Conservation (phyloP, 805 yeast genomes). For the Kurtzmaniella cleridarum region DNA sequence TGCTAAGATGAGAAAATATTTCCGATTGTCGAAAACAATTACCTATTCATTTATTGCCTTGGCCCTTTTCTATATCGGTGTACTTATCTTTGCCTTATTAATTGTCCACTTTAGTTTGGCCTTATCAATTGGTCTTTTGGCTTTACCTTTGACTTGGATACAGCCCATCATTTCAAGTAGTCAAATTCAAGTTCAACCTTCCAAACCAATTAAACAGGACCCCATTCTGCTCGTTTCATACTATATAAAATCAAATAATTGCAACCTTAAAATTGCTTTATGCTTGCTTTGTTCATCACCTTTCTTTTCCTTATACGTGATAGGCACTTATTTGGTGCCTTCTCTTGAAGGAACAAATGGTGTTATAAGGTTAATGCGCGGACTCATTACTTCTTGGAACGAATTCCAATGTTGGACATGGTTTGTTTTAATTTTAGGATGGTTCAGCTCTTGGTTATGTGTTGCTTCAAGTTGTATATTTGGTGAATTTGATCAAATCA, state of each 20-base stretch:
- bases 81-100: constrained; percentile 65
- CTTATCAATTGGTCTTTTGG: constrained; percentile 59
- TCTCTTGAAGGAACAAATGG: constrained; percentile 10
- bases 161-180: constrained; percentile 24
- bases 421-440: constrained; percentile 64
- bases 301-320: constrained; percentile 22
- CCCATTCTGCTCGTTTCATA: constrained; percentile 1
- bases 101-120: constrained; percentile 85
- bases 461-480: constrained; percentile 22
- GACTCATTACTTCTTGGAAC: constrained; percentile 58
- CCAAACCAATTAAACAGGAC: constrained; percentile 3
- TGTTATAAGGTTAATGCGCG: constrained; percentile 39
- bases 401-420: constrained; percentile 82
- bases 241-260: constrained; percentile 5
- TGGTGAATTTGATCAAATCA: constrained; percentile 20
- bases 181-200: not conserved
- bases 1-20: constrained; percentile 3
- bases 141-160: constrained; percentile 70
- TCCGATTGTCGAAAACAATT: constrained; percentile 14
- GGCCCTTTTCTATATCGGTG: constrained; percentile 51
- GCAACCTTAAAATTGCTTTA: constrained; percentile 22
- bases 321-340: constrained; percentile 22
- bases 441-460: constrained; percentile 78
- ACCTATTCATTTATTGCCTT: constrained; percentile 38
- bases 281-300: constrained; percentile 50